Evolutionary conservation across 2,329 filamentous ascomycete genomes (phyloP).

Genomic region (Xylaria sp.): DNA sequence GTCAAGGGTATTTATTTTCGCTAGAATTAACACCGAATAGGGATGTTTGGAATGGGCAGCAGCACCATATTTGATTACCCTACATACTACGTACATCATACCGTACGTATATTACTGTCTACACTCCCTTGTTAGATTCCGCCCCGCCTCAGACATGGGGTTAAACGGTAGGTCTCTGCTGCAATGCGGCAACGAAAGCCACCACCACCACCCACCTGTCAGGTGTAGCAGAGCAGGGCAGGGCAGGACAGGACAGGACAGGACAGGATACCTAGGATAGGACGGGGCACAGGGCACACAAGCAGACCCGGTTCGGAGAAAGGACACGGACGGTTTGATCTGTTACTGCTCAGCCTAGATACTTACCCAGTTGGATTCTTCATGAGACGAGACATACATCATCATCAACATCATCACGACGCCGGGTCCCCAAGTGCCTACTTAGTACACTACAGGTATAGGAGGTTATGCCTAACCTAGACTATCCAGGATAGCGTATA

Average conservation of each 20-base stretch:
- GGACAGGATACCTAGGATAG: no score
- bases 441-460: no score
- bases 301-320: not conserved
- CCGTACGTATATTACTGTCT: not conserved
- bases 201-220: not conserved
- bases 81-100: not conserved
- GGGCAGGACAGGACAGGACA: no score
- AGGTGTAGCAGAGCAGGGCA: not conserved
- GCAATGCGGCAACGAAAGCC: not conserved
- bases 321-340: conserved; percentile 6
- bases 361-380: not conserved
- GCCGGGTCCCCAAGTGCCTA: no score
- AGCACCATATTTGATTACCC: not conserved
- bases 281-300: no score
- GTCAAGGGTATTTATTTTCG: no score
- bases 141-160: conserved; percentile 3
- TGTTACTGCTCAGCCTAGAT: not conserved
- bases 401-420: no score
- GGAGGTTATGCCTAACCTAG: not conserved
- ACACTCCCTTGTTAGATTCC: not conserved
- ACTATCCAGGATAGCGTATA: not conserved
- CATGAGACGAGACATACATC: conserved; percentile 12
- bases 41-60: not conserved
- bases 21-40: no score
- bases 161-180: conserved; percentile 5